Evolutionary conservation across 225 moss, liverwort and hornwort genomes (phyloP).

Genomic region (Pseudisothecium myosuroides): DNA sequence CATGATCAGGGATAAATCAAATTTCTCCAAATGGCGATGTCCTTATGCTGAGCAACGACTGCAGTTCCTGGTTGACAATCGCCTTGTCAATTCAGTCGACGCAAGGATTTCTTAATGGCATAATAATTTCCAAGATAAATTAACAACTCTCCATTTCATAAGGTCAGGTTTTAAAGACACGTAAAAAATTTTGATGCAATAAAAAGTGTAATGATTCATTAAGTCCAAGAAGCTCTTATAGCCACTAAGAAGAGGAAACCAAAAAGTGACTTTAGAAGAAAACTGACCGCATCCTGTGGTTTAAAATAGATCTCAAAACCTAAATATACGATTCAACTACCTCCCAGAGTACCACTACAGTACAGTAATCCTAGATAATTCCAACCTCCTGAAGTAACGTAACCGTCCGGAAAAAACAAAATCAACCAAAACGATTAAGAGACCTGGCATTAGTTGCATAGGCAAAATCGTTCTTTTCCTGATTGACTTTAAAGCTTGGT

Average conservation of each 20-base stretch:
- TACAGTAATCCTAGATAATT: not conserved
- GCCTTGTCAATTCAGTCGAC: not conserved
- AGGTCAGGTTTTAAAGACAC: not conserved
- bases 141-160: not conserved
- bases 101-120: not conserved
- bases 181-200: not conserved
- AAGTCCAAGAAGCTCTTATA: not conserved
- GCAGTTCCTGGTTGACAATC: not conserved
- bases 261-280: not conserved
- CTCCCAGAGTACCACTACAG: not conserved
- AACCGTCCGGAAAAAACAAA: not conserved
- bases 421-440: not conserved
- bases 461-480: constrained; percentile 31
- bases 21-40: not conserved
- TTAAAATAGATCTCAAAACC: not conserved
- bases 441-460: constrained; percentile 28
- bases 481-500: constrained; percentile 3
- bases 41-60: not conserved
- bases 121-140: not conserved
- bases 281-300: not conserved
- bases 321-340: not conserved
- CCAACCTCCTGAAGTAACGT: not conserved
- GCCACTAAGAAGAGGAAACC: not conserved
- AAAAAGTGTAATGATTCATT: not conserved
- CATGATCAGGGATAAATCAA: not conserved